Evolutionary conservation across 257 asterid species (phyloP), one percentile per base, ranked within the genome.

Genomic region (Echium plantagineum): DNA sequence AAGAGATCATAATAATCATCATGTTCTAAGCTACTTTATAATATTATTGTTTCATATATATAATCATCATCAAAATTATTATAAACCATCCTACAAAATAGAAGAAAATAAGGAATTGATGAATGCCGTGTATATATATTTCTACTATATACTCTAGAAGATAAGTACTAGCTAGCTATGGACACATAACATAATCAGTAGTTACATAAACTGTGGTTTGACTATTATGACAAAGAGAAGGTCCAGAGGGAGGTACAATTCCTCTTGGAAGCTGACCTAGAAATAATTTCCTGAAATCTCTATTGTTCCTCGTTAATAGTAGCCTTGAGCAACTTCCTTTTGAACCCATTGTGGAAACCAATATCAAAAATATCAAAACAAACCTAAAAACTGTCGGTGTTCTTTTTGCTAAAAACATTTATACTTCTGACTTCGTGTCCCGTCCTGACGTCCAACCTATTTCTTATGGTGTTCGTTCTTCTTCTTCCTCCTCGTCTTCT

Each of bases 211-310:
- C 55, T 52, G 71, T 74, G 66, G n/a, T 61, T 13, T 58, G 66
- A 6, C 28, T 42, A 80, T 83, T 77, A 64, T 85, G 94, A 68
- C 90, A 85, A 1, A 24, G 32, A 1, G 94, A 85, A 47, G 94
- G 77, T 64, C 66, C 81, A 6, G 94, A 85, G 5, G 94, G 88
- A 2, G 94, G 91, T 66, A 79, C 91, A 4, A 73, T 80, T 64
- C 89, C 94, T 69, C 82, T 72, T 20, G 91, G 91, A 19, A 85
- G 73, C 61, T 72, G 74, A 28, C 59, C 74, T 57, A 24, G 63
- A n/a, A 77, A 52, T 57, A 83, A 72, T 7, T 57, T 64, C 4
- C 38, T 30, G 21, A 57, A 58, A 48, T 49, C 67, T 55, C 63
- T 56, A 42, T 21, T 60, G n/a, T n/a, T n/a, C n/a, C n/a, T 60